Base-by-base conservation (phyloP, 2,329 filamentous ascomycete species). In the Ramichloridium luteum region DNA sequence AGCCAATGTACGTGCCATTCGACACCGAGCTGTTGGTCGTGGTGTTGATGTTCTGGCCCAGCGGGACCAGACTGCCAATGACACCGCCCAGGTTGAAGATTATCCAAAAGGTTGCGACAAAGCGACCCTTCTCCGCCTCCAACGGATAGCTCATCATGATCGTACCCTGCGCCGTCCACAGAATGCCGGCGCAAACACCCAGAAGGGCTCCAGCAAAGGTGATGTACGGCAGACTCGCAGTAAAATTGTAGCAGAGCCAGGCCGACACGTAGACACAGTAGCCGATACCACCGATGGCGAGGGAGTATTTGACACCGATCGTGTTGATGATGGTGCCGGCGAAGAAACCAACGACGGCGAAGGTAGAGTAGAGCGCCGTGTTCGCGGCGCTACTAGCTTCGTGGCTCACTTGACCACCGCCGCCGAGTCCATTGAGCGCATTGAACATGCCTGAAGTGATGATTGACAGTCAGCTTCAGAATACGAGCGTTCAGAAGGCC, bases 21-120 rank as follows among this genome's bases (percentile, higher is more conserved):
- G 59, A 73, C 36, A 81, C 77, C 10, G 62, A 61, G 28, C 56
- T 46, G 29, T 58, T 58, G 34, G 46, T 58, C 10, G 54, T 67
- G 37, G 62, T 68, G 59, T 81, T 56, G 50, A 81, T 68, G 59
- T 81, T 82, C 56, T 81, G 68, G 40, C 69, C 79, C 4, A 84
- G 69, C n/a, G 78, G 77, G 39, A 84, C 70, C 62, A 76, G 53
- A 49, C 77, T 75, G 40, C 86, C 86, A 55, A 94, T 83, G 39
- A 93, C 85, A 48, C 77, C 85, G 46, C 86, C 86, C 37, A 86
- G 58, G 59, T 93, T 93, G 68, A 93, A 94, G 50, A 94, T 92
- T 55, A 85, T 76, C 86, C 86, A 93, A 61, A 93, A 93, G 63
- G 75, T 77, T 38, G 80, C 80, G 55, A 93, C 93, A 56, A 85